Percentiles rank a stretch among this genome's conserved stretches.
Evolutionary conservation across 2,329 filamentous ascomycete species (phyloP).

Genomic region (Colletotrichum truncatum): DNA sequence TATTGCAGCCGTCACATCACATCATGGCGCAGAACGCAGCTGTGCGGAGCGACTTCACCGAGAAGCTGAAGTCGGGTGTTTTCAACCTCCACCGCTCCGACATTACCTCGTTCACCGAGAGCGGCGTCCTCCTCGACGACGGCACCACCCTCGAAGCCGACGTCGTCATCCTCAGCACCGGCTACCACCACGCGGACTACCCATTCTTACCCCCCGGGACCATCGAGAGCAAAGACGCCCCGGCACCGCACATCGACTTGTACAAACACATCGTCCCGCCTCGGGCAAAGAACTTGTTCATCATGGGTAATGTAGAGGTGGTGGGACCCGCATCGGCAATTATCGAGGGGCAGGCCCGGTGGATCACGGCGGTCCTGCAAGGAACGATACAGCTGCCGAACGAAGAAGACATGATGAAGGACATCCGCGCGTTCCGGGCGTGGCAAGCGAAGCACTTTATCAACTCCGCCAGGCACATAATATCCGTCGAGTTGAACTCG

Average conservation of each 20-base stretch:
- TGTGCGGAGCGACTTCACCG: conserved; percentile 39
- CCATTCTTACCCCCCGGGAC: conserved; percentile 40
- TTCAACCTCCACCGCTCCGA: conserved; percentile 43
- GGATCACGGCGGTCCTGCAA: conserved; percentile 40
- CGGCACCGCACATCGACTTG: conserved; percentile 38
- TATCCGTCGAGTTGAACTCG: conserved; percentile 37
- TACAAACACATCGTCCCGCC: conserved; percentile 43
- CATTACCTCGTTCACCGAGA: conserved; percentile 38
- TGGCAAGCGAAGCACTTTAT: conserved; percentile 40
- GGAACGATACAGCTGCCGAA: conserved; percentile 37
- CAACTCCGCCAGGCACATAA: conserved; percentile 41
- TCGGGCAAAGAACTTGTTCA: conserved; percentile 41
- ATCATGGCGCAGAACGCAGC: conserved; percentile 45
- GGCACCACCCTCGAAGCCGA: conserved; percentile 52
- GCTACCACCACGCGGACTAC: conserved; percentile 41
- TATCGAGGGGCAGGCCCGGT: conserved; percentile 44
- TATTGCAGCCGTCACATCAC: conserved; percentile 43
- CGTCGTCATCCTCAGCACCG: conserved; percentile 59
- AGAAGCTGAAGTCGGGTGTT: conserved; percentile 41
- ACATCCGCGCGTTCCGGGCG: conserved; percentile 37
- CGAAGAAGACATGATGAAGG: conserved; percentile 36
- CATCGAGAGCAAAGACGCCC: conserved; percentile 31
- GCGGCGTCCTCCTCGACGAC: conserved; percentile 49
- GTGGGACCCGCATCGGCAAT: conserved; percentile 42
- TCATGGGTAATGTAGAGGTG: conserved; percentile 43